Percentiles rank a stretch among this genome's conserved stretches.
These are phyloP conservation scores for Russula emetica DNA, from an alignment of 768 basidiomycete genomes.

Conservation along the genomic window DNA sequence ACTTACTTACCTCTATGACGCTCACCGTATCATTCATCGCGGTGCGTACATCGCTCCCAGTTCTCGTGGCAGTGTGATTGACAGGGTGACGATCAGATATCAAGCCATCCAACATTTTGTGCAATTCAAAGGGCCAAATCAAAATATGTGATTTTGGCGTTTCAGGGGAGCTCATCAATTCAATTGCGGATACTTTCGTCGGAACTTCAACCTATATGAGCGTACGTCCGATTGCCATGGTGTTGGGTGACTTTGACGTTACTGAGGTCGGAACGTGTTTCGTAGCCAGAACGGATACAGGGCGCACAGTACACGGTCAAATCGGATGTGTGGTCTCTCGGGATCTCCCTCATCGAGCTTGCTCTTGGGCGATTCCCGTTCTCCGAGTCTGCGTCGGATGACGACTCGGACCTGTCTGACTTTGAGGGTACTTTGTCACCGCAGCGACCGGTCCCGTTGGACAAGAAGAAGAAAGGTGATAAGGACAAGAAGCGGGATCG, in stretches of 20 bases:
- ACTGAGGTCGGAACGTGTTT: constrained; percentile 21
- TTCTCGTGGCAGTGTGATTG: not conserved
- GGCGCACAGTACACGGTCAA: constrained; percentile 98
- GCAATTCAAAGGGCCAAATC: constrained; percentile 91
- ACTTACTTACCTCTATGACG: constrained; percentile 95
- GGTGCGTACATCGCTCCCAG: constrained; percentile 60
- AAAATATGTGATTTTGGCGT: constrained; percentile 99
- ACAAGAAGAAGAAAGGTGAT: constrained; percentile 33
- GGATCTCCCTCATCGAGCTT: constrained; percentile 94
- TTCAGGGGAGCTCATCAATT: constrained; percentile 97
- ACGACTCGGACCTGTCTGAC: constrained; percentile 70
- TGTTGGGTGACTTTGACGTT: constrained; percentile 21
- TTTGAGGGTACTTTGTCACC: constrained; percentile 80
- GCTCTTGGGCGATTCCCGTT: constrained; percentile 98
- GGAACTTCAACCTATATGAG: constrained; percentile 99
- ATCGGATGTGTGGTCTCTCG: constrained; percentile 98
- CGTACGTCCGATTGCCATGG: constrained; percentile 47
- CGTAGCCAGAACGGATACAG: constrained; percentile 96
- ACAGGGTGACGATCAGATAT: constrained; percentile 58
- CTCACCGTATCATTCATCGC: constrained; percentile 96
- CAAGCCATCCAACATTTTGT: constrained; percentile 97
- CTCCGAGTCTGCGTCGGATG: constrained; percentile 68
- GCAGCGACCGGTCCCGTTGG: constrained; percentile 52
- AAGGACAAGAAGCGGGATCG: constrained; percentile 66
- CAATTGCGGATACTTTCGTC: constrained; percentile 98